phyloP scores from a whole-genome alignment of 225 moss, liverwort and hornwort genomes.

The Sphagnum tenellum region DNA sequence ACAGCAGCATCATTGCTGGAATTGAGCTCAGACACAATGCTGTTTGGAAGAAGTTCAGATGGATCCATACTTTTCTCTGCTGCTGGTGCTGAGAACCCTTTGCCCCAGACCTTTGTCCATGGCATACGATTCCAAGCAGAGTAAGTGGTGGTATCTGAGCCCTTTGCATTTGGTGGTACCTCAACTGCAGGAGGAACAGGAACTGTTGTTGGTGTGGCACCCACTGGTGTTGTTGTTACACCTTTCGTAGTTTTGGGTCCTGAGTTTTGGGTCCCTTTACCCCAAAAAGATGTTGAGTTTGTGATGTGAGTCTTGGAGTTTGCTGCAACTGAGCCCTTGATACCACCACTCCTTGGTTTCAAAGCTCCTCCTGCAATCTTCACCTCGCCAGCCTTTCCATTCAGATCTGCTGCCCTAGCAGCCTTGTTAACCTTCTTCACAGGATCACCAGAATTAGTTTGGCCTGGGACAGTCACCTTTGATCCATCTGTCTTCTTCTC shows the following conservation, averaged over 20 bases:
- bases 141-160: too few species aligned
- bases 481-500: constrained; percentile 39
- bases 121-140: too few species aligned
- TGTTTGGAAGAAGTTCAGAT: too few species aligned
- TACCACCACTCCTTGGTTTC: constrained; percentile 10
- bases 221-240: constrained; percentile 6
- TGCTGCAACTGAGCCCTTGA: constrained; percentile 17
- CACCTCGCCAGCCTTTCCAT: constrained; percentile 7
- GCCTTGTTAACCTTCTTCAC: constrained; percentile 12
- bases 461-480: constrained; percentile 6
- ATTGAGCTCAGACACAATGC: too few species aligned
- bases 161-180: too few species aligned
- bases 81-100: too few species aligned
- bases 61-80: too few species aligned
- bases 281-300: constrained; percentile 40
- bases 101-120: too few species aligned
- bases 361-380: constrained; percentile 14
- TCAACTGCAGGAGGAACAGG: too few species aligned
- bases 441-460: constrained; percentile 8
- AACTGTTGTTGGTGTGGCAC: constrained; percentile 8
- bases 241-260: constrained; percentile 33
- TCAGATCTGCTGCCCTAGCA: constrained; percentile 9
- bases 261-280: constrained; percentile 26
- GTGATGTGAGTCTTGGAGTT: constrained; percentile 32
- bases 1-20: too few species aligned